Evolutionary conservation across 2,329 filamentous ascomycete species (phyloP), one percentile per base, ranked within the genome.

Genomic region (Mycosphaerella arachidis): DNA sequence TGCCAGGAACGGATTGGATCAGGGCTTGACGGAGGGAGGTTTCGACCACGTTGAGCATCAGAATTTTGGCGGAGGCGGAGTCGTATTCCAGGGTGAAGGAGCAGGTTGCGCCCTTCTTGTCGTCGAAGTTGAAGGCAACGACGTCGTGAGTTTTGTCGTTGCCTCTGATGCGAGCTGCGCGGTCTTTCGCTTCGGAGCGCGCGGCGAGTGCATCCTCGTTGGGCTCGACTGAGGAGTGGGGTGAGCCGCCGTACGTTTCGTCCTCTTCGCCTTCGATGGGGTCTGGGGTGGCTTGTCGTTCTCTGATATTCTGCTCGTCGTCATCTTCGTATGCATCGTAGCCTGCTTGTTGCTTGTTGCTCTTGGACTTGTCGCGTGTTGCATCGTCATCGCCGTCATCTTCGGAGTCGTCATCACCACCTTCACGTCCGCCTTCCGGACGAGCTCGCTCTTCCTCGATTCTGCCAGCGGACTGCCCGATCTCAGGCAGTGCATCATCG

Each of bases 271-370:
- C 80, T 2, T 79, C 81, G 55, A 87, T 85, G 8, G 55, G 60
- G 46, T 67, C 65, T 3, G 63, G 65, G 1, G 63, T 66, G 2
- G 51, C 55, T 10, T 64, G 57, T n/a, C 55, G 59, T 33, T 79
- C 80, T 58, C 84, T 82, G 57, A 95, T 86, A 37, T 83, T 86
- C 66, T 91, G 84, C 70, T 97, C 94, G 4, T 93, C 93, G 5
- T 96, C 92, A 71, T 97, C 94, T 51, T 96, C 95, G 35, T 88
- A 90, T 43, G 91, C 93, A 67, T 97, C 97, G 13, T 91, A 94
- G 2, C 93, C 87, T 31, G 88, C 90, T 75, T 96, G 90, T 55
- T 83, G 81, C 45, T 90, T 87, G 73, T 96, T 94, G 50, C 86
- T 85, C 68, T 84, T 85, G 70, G 86, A 83, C 77, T 91, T 95